Evolutionary conservation across 2,329 filamentous ascomycete species (phyloP).

Genomic region (Rhynchosporium agropyri): DNA sequence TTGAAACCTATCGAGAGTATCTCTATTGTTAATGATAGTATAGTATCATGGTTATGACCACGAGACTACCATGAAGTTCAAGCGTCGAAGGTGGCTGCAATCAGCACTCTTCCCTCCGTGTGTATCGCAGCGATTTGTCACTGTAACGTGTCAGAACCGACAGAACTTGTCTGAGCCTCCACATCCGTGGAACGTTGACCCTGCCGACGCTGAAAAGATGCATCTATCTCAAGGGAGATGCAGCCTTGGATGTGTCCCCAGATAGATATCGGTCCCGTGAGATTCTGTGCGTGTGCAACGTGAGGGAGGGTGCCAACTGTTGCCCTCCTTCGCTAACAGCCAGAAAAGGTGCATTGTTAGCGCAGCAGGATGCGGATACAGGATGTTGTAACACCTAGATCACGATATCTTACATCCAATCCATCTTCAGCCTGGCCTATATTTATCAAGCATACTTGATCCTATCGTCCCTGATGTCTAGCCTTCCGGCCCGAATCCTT

Average conservation of each 20-base stretch:
- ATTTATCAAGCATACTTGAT: neutral
- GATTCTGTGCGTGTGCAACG: neutral
- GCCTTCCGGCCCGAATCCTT: constrained; percentile 7
- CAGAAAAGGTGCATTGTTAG: constrained; percentile 6
- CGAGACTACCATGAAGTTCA: neutral
- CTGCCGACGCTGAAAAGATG: constrained; percentile 2
- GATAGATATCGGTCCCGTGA: neutral
- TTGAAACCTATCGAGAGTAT: neutral
- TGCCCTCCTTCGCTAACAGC: neutral
- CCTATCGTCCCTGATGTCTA: neutral
- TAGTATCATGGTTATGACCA: neutral
- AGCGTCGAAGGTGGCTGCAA: neutral
- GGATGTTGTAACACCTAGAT: neutral
- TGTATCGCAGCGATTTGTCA: constrained; percentile 9
- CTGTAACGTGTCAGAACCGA: constrained; percentile 14
- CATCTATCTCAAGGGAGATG: neutral
- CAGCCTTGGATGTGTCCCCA: neutral
- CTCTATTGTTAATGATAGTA: neutral
- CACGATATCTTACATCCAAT: constrained; percentile 2
- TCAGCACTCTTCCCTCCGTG: constrained; percentile 3
- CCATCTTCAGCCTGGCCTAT: neutral
- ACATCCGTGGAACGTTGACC: constrained; percentile 11
- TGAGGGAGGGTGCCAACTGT: neutral
- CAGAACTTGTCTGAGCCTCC: constrained; percentile 10
- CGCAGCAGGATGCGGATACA: neutral